Evolutionary conservation across 192 early-diverging fungal species (phyloP).

Genomic region (Podila clonocystis): DNA sequence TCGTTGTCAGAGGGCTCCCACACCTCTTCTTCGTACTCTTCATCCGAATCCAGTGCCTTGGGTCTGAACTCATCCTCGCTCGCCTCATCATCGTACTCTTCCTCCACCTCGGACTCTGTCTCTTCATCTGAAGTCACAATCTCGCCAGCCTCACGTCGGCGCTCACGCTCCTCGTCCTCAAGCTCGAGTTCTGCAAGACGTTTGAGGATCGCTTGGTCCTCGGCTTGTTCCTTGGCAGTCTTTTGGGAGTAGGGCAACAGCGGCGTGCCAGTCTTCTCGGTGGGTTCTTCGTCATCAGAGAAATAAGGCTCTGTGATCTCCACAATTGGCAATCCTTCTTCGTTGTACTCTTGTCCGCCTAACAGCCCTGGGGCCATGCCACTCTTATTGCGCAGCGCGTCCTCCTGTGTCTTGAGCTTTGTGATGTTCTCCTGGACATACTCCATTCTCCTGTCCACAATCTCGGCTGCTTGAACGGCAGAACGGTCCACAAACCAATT

Average conservation of each 20-base stretch:
- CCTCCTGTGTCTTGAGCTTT: conserved; percentile 61
- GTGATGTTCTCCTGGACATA: conserved; percentile 59
- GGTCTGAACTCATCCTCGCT: conserved; percentile 53
- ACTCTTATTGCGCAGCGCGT: conserved; percentile 44
- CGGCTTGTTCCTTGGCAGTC: conserved; percentile 65
- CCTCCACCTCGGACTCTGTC: conserved; percentile 37
- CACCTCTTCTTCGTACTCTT: conserved; percentile 53
- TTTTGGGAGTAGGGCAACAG: conserved; percentile 49
- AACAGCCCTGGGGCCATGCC: conserved; percentile 41
- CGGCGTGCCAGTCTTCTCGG: conserved; percentile 22
- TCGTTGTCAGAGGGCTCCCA: conserved; percentile 57
- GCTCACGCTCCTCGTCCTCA: conserved; percentile 70
- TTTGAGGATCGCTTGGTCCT: conserved; percentile 64
- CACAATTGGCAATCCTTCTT: conserved; percentile 80
- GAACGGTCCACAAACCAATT: conserved; percentile 93
- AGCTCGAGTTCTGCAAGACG: conserved; percentile 71
- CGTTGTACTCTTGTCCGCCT: conserved; percentile 66
- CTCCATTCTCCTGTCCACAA: conserved; percentile 74
- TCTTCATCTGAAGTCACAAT: conserved; percentile 53
- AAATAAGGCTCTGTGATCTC: conserved; percentile 73
- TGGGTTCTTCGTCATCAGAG: conserved; percentile 58
- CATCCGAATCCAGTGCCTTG: conserved; percentile 50
- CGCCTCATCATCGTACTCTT: conserved; percentile 44
- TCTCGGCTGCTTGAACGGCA: conserved; percentile 74
- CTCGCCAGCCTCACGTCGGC: conserved; percentile 51